A percentile compares a stretch with the other conserved stretches of the same genome.
Evolutionary conservation across 306 rosid genomes (phyloP).

Genomic region (Quercus bicolor): DNA sequence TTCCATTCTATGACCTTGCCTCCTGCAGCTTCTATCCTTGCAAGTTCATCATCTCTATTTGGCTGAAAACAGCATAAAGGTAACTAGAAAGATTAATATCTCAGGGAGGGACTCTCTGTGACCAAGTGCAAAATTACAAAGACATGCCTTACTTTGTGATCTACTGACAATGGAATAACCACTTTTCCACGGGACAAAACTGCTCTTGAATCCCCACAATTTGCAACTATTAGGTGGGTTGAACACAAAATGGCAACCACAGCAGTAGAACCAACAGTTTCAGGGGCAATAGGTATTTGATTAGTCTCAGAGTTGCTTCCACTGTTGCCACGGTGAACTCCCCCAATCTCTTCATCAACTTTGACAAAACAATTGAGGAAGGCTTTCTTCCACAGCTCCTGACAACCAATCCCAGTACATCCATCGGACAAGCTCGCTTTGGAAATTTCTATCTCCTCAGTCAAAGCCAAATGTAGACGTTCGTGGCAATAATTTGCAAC

Average conservation of each 20-base stretch:
- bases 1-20: conserved; percentile 83
- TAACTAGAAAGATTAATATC: conserved; percentile 5
- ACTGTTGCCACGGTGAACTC: conserved; percentile 16
- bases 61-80: conserved; percentile 46
- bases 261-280: conserved; percentile 84
- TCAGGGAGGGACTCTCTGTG: conserved; percentile 15
- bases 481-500: conserved; percentile 78
- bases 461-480: conserved; percentile 57
- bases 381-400: conserved; percentile 57
- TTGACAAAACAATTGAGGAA: conserved; percentile 55
- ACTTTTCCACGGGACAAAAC: conserved; percentile 73
- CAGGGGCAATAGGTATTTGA: conserved; percentile 53
- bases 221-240: conserved; percentile 58
- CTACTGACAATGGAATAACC: conserved; percentile 63
- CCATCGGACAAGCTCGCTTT: conserved; percentile 22
- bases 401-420: conserved; percentile 34
- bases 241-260: conserved; percentile 65
- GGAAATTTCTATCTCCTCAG: conserved; percentile 54
- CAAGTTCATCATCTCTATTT: conserved; percentile 66
- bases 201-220: conserved; percentile 84
- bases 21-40: conserved; percentile 82
- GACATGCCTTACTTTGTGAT: conserved; percentile 65
- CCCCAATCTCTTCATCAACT: conserved; percentile 70
- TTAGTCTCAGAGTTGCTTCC: conserved; percentile 28
- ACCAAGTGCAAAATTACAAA: background rate